A percentile compares a stretch with the other conserved stretches of the same genome.
Evolutionary conservation across 2,329 filamentous ascomycete species (phyloP).

Genomic region (Colletotrichum lentis): DNA sequence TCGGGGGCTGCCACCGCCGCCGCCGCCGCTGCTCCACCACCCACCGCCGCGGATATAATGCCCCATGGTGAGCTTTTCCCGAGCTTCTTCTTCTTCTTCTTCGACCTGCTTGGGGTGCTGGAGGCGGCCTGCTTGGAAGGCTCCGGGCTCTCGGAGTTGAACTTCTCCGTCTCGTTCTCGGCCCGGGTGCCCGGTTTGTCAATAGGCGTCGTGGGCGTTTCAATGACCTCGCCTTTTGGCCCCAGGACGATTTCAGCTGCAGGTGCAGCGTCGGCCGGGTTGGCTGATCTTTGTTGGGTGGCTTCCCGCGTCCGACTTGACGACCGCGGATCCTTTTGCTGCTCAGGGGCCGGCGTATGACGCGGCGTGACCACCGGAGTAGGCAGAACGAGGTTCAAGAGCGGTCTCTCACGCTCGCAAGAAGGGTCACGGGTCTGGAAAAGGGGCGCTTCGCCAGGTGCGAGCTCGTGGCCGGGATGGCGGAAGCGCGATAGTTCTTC

Average conservation of each 20-base stretch:
- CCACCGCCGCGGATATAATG: slow-evolving; percentile 60
- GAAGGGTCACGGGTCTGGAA: slow-evolving; percentile 62
- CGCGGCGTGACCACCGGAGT: slow-evolving; percentile 64
- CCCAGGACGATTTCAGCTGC: slow-evolving; percentile 50
- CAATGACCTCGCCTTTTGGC: slow-evolving; percentile 54
- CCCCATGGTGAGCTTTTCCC: slow-evolving; percentile 60
- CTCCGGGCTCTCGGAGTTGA: slow-evolving; percentile 67
- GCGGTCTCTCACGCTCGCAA: slow-evolving; percentile 63
- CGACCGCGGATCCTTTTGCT: slow-evolving; percentile 37
- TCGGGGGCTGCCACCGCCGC: slow-evolving; percentile 45
- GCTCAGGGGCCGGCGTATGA: slow-evolving; percentile 41
- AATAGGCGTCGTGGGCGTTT: slow-evolving; percentile 54
- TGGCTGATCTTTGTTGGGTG: slow-evolving; percentile 5
- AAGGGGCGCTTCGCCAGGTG: slow-evolving; percentile 44
- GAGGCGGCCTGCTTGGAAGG: slow-evolving; percentile 46
- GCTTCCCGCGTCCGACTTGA: slow-evolving; percentile 34
- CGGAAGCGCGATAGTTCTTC: slow-evolving; percentile 55
- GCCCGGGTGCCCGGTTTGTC: slow-evolving; percentile 72
- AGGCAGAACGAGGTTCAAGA: slow-evolving; percentile 68
- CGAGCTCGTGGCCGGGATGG: slow-evolving; percentile 41
- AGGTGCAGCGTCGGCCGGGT: slow-evolving; percentile 34
- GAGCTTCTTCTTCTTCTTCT: slow-evolving; percentile 45
- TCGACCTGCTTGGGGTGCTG: slow-evolving; percentile 39
- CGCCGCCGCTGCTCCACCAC: slow-evolving; percentile 50
- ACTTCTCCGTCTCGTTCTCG: slow-evolving; percentile 70